These are phyloP conservation scores for Domatiomyces catenatus DNA, from an alignment of 2,329 filamentous ascomycete genomes.

Conservation along the genomic window DNA sequence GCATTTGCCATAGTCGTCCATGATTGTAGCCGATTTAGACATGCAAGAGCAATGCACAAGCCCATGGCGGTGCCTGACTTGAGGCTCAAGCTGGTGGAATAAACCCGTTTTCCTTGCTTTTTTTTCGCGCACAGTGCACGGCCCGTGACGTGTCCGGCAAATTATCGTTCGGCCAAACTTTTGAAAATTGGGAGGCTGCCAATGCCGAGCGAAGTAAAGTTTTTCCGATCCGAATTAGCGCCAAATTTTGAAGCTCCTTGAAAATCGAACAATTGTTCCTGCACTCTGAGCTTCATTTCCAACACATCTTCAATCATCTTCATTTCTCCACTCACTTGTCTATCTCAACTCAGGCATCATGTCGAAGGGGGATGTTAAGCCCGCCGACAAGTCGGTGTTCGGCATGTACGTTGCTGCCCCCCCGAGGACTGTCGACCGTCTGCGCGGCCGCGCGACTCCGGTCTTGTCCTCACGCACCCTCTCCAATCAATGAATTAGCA, in stretches of 20 bases:
- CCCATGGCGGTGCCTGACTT: not conserved
- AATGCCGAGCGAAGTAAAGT: not conserved
- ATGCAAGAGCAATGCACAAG: not conserved
- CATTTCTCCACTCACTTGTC: slow-evolving; percentile 23
- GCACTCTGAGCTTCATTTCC: slow-evolving; percentile 21
- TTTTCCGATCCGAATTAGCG: not conserved
- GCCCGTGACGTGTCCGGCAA: not conserved
- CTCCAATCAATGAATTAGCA: slow-evolving; percentile 2
- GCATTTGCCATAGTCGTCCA: not conserved
- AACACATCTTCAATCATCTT: slow-evolving; percentile 20
- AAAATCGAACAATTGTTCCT: not conserved
- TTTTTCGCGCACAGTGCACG: not conserved
- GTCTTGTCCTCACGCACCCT: slow-evolving; percentile 11
- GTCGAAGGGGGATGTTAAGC: slow-evolving; percentile 33
- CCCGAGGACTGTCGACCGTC: not conserved
- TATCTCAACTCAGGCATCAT: slow-evolving; percentile 28
- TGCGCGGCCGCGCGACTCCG: not conserved
- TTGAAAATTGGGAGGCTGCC: not conserved
- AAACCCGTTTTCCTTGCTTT: not conserved
- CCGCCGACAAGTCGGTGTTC: slow-evolving; percentile 39
- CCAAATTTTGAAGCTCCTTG: not conserved
- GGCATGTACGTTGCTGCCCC: slow-evolving; percentile 15
- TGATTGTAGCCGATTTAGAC: not conserved
- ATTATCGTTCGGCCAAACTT: not conserved
- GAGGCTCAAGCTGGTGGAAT: not conserved